Conservation (phyloP, 371 early-diverging fungal species). For the Syncephalastrum sp. region DNA sequence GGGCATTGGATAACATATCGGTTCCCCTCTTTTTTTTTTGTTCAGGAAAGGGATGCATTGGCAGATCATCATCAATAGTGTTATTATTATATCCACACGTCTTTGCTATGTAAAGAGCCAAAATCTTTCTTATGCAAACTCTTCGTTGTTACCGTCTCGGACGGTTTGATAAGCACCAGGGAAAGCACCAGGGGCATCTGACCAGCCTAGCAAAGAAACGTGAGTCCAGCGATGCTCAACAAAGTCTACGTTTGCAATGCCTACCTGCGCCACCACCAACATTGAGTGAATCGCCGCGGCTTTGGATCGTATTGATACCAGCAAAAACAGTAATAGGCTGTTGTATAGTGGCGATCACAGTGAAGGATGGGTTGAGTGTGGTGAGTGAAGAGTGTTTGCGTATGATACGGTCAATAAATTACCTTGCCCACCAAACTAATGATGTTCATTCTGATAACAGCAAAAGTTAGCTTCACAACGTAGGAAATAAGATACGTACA, state of each 20-base stretch:
- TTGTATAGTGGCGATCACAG: neutral
- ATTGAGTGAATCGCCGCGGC: conserved; percentile 43
- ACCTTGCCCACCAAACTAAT: conserved; percentile 49
- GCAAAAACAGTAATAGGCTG: conserved; percentile 48
- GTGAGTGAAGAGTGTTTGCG: neutral
- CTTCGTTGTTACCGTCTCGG: conserved; percentile 37
- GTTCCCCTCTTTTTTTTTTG: neutral
- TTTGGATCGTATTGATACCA: conserved; percentile 37
- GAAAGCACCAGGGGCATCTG: conserved; percentile 49
- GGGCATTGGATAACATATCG: no score
- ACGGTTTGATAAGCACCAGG: conserved; percentile 50
- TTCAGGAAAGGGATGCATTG: no score
- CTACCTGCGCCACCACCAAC: conserved; percentile 25
- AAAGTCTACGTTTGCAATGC: neutral
- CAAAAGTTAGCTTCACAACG: no score
- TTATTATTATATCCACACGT: no score
- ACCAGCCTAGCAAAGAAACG: conserved; percentile 31
- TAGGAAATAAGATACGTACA: conserved; percentile 23
- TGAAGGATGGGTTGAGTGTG: no score
- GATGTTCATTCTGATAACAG: conserved; percentile 36
- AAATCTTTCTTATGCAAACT: conserved; percentile 10
- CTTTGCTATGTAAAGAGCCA: no score
- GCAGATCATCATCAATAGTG: no score
- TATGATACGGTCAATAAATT: neutral
- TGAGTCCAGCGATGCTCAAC: neutral